Evolutionary conservation across 441 rosid genomes (phyloP).

Genomic region (Gossypium davidsonii): DNA sequence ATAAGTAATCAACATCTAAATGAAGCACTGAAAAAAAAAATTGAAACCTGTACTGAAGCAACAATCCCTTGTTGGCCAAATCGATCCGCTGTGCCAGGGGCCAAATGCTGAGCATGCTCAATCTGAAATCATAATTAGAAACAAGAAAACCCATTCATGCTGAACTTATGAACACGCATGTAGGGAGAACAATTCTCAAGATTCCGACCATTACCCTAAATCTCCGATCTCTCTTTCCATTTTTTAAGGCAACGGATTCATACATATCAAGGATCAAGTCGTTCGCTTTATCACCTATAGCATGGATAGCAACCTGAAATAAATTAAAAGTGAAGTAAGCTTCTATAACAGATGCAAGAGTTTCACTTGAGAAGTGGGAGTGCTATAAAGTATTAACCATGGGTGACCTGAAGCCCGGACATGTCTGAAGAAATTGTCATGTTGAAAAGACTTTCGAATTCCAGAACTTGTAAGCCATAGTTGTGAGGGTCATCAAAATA

Average conservation of each 20-base stretch:
- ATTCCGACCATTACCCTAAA: slow-evolving; percentile 54
- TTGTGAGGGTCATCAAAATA: slow-evolving; percentile 63
- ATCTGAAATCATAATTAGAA: slow-evolving; percentile 31
- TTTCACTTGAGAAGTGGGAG: neutral
- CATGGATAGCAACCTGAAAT: slow-evolving; percentile 81
- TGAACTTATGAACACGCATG: neutral
- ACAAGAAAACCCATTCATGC: neutral
- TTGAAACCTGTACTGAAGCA: slow-evolving; percentile 74
- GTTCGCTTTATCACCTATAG: slow-evolving; percentile 88
- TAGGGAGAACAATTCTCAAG: neutral
- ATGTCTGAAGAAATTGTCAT: slow-evolving; percentile 64
- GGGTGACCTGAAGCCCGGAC: slow-evolving; percentile 68
- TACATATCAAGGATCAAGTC: slow-evolving; percentile 67
- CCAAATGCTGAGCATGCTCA: slow-evolving; percentile 88
- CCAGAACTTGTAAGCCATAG: slow-evolving; percentile 58
- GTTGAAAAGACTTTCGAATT: slow-evolving; percentile 51
- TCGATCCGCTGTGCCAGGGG: slow-evolving; percentile 49
- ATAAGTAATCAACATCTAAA: neutral
- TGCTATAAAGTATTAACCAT: neutral
- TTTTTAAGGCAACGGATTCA: slow-evolving; percentile 45
- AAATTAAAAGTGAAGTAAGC: slow-evolving; percentile 11
- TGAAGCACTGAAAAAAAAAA: slow-evolving; percentile 6
- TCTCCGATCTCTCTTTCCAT: slow-evolving; percentile 74
- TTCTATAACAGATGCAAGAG: neutral
- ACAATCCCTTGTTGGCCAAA: slow-evolving; percentile 64